phyloP scores from a whole-genome alignment of 768 basidiomycete species.

The Thelephora aurantiotincta region DNA sequence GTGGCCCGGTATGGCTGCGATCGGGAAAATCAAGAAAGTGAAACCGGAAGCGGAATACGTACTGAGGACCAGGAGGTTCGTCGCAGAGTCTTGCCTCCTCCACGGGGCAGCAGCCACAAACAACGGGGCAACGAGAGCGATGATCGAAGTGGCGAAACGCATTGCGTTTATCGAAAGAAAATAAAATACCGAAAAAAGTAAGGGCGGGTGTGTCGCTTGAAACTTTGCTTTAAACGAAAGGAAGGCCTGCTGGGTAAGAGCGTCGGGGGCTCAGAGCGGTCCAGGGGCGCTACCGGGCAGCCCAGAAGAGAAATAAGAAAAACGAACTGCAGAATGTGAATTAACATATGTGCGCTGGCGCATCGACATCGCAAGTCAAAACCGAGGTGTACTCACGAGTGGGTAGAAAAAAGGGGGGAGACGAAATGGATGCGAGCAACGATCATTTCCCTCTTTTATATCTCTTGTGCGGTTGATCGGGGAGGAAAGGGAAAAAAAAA shows the following conservation, averaged over 20 bases:
- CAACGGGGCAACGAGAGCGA: constrained; percentile 14
- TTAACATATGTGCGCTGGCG: no score
- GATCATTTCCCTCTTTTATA: constrained; percentile 6
- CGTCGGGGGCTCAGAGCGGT: constrained; percentile 14
- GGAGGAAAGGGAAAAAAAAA: no score
- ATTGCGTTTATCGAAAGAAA: constrained; percentile 7
- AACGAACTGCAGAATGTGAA: constrained; percentile 1
- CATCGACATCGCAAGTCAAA: not conserved
- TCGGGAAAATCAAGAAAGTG: not conserved
- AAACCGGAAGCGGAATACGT: constrained; percentile 17
- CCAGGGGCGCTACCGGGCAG: constrained; percentile 62
- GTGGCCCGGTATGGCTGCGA: not conserved
- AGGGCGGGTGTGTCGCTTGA: not conserved
- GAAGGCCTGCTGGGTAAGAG: constrained; percentile 8
- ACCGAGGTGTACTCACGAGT: constrained; percentile 11
- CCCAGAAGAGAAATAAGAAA: constrained; percentile 31
- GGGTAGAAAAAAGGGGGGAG: constrained; percentile 7
- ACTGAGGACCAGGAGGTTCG: constrained; percentile 47
- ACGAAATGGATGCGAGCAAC: not conserved
- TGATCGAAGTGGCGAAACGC: constrained; percentile 12
- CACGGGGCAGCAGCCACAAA: constrained; percentile 12
- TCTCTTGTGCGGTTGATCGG: no score
- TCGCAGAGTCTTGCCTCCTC: constrained; percentile 24
- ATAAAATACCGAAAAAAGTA: constrained; percentile 9
- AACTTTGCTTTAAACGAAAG: constrained; percentile 1